Percentiles rank a stretch among this genome's conserved stretches.
Conservation (phyloP, 352 stramenopile species). For the Phytophthora fragariae region DNA sequence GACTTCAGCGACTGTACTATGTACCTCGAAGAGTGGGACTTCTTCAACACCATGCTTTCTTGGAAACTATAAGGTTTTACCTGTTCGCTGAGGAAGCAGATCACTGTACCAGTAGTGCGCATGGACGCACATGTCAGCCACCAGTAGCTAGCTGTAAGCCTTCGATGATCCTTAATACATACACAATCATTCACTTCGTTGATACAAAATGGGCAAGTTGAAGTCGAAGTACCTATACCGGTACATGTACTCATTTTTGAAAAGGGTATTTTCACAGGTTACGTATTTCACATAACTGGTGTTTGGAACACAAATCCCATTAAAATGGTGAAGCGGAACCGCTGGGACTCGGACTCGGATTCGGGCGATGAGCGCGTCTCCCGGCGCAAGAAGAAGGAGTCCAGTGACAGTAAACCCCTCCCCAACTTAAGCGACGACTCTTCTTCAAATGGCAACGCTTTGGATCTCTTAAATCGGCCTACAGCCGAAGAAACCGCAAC, state of each 20-base stretch:
- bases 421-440: neutral
- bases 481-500: constrained; percentile 14
- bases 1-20: too few relatives aligned
- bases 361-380: constrained; percentile 40
- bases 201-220: neutral
- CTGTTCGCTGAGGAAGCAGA: too few relatives aligned
- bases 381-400: constrained; percentile 18
- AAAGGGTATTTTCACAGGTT: neutral
- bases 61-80: too few relatives aligned
- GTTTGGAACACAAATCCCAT: neutral
- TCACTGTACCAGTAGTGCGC: neutral
- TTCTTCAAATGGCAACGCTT: constrained; percentile 11
- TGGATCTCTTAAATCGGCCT: neutral
- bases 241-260: too few relatives aligned
- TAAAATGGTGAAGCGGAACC: constrained; percentile 58
- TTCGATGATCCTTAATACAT: too few relatives aligned
- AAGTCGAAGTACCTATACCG: neutral
- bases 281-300: neutral
- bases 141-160: too few relatives aligned
- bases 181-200: too few relatives aligned
- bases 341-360: constrained; percentile 80
- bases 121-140: neutral
- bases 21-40: too few relatives aligned
- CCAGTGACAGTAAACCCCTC: neutral
- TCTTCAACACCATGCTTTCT: too few relatives aligned